Percentiles rank a stretch among this genome's conserved stretches.
phyloP scores from a whole-genome alignment of 257 asterid genomes.

The Solanum pimpinellifolium region DNA sequence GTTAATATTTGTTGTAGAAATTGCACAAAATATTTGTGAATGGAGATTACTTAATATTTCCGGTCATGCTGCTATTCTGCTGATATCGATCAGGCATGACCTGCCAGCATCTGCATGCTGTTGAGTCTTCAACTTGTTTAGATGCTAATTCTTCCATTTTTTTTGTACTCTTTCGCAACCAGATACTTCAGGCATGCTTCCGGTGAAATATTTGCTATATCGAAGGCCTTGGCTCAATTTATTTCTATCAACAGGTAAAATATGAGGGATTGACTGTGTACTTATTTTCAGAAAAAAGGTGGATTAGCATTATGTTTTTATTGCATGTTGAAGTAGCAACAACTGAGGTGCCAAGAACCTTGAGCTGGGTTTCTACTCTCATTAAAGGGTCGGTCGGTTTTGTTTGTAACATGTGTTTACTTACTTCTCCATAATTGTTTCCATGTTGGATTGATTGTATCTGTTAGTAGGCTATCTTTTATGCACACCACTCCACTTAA shows the following conservation, averaged over 20 bases:
- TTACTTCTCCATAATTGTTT: background rate
- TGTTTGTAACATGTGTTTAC: background rate
- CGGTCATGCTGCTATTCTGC: background rate
- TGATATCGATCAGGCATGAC: background rate
- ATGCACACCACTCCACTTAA: background rate
- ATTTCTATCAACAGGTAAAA: conserved; percentile 65
- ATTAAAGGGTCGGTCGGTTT: background rate
- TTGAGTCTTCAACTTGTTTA: background rate
- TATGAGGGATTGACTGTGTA: background rate
- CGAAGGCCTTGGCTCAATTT: conserved; percentile 67
- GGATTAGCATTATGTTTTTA: background rate
- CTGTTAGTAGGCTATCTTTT: background rate
- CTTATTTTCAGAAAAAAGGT: background rate
- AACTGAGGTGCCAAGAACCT: background rate
- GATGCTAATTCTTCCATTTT: background rate
- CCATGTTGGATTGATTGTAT: background rate
- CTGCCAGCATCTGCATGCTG: background rate
- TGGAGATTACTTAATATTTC: background rate
- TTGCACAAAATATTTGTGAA: background rate
- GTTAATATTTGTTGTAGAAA: background rate
- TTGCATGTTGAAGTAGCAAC: background rate
- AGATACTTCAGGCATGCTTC: conserved; percentile 91
- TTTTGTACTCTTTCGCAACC: background rate
- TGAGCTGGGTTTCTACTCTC: background rate
- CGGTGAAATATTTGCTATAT: conserved; percentile 72